These are phyloP conservation scores for Ensete glaucum DNA, from an alignment of 176 grass and related monocot genomes.

Conservation along the genomic window DNA sequence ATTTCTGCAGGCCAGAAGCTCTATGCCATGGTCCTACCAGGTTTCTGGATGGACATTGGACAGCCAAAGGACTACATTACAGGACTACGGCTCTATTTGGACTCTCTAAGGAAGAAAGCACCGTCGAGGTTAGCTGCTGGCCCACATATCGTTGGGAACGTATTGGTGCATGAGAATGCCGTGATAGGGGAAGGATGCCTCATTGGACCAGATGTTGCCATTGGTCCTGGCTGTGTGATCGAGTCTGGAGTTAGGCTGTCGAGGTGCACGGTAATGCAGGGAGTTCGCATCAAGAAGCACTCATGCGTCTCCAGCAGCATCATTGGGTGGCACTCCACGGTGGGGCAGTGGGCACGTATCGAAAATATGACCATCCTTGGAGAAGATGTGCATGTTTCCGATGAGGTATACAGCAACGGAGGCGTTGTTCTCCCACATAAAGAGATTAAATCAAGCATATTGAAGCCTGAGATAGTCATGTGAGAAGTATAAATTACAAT, in stretches of 20 bases:
- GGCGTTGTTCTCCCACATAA: constrained; percentile 4
- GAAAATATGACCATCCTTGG: constrained; percentile 8
- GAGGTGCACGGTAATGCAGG: constrained; percentile 1
- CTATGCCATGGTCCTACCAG: constrained; percentile 6
- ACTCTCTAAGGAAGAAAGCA: background rate
- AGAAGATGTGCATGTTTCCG: constrained; percentile 3
- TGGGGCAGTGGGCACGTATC: constrained; percentile 1
- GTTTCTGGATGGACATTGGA: constrained; percentile 1
- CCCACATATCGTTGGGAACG: constrained; percentile 1
- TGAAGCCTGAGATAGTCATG: constrained; percentile 5
- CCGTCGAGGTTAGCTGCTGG: background rate
- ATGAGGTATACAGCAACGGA: constrained; percentile 3
- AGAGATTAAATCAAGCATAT: constrained; percentile 2
- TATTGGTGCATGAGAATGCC: background rate
- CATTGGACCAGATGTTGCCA: background rate
- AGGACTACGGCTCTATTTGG: background rate
- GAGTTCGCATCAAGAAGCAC: constrained; percentile 1
- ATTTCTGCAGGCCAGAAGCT: background rate
- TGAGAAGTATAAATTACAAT: background rate
- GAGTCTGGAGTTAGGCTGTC: constrained; percentile 6
- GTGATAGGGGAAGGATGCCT: constrained; percentile 7
- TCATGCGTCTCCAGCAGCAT: constrained; percentile 1
- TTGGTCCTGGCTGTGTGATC: constrained; percentile 1
- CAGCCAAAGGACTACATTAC: constrained; percentile 9
- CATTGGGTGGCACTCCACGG: constrained; percentile 1